Conservation (phyloP, 768 basidiomycete genomes). For the Trametes maxima region DNA sequence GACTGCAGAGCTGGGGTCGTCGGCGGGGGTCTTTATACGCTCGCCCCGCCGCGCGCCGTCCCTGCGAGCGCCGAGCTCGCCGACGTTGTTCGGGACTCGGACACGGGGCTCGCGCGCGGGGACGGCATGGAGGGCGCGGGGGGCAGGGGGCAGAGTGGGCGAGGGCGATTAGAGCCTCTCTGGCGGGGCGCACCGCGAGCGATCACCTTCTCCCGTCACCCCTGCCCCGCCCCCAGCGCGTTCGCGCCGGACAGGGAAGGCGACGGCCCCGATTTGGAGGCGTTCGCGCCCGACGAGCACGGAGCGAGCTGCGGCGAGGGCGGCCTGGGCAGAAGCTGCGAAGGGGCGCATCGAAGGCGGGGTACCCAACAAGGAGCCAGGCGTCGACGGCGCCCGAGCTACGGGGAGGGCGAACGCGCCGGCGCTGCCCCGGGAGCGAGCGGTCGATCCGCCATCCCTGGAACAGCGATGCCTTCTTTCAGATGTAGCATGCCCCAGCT, state of each 20-base stretch:
- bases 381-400: not conserved
- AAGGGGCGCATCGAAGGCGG: not conserved
- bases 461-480: not conserved
- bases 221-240: not conserved
- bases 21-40: not conserved
- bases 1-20: not conserved
- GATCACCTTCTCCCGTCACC: not conserved
- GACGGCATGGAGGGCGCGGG: not conserved
- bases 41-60: too few relatives aligned
- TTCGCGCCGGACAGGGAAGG: not conserved
- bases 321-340: not conserved
- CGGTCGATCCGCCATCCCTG: not conserved
- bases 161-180: not conserved
- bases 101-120: not conserved
- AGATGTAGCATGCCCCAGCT: not conserved
- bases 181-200: not conserved
- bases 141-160: not conserved
- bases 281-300: not conserved
- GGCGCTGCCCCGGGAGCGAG: not conserved
- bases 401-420: not conserved
- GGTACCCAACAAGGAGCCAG: not conserved
- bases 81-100: conserved; percentile 4
- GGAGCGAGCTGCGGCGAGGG: not conserved
- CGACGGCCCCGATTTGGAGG: not conserved
- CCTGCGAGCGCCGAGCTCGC: not conserved